phyloP scores from a whole-genome alignment of 352 stramenopile genomes.

The Blastocystis sp. region DNA sequence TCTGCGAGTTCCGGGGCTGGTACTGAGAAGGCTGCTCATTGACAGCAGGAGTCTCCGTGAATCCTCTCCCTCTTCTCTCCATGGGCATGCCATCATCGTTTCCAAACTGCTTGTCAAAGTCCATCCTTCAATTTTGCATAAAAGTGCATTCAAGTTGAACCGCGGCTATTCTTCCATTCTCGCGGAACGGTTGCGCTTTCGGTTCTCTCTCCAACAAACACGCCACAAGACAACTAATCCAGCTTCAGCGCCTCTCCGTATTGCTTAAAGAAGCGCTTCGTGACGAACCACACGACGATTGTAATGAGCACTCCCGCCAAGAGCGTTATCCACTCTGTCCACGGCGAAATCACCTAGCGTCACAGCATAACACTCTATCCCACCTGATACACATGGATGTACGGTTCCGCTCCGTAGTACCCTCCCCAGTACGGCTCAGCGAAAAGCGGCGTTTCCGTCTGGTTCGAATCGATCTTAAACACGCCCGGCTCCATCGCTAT shows the following conservation, averaged over 20 bases:
- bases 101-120: slow-evolving; percentile 68
- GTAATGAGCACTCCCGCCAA: slow-evolving; percentile 11
- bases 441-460: slow-evolving; percentile 26
- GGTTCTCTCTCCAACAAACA: slow-evolving; percentile 29
- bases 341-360: slow-evolving; percentile 12
- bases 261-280: neutral
- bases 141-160: neutral
- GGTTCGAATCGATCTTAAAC: neutral
- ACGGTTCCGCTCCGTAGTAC: slow-evolving; percentile 52
- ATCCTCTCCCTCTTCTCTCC: slow-evolving; percentile 32
- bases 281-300: slow-evolving; percentile 12
- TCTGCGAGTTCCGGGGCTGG: slow-evolving; percentile 12
- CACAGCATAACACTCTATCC: neutral
- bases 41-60: slow-evolving; percentile 42
- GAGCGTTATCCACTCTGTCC: slow-evolving; percentile 36
- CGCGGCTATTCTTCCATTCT: too few species aligned
- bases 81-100: neutral
- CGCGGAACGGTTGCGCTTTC: too few species aligned
- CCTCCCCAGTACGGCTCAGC: slow-evolving; percentile 65
- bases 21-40: neutral
- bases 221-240: neutral
- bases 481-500: neutral
- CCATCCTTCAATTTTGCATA: neutral
- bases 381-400: slow-evolving; percentile 35
- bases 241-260: slow-evolving; percentile 43